Percentiles rank a stretch among this genome's conserved stretches.
Evolutionary conservation across 2,329 filamentous ascomycete species (phyloP).

Genomic region (Phialemonium atrogriseum): DNA sequence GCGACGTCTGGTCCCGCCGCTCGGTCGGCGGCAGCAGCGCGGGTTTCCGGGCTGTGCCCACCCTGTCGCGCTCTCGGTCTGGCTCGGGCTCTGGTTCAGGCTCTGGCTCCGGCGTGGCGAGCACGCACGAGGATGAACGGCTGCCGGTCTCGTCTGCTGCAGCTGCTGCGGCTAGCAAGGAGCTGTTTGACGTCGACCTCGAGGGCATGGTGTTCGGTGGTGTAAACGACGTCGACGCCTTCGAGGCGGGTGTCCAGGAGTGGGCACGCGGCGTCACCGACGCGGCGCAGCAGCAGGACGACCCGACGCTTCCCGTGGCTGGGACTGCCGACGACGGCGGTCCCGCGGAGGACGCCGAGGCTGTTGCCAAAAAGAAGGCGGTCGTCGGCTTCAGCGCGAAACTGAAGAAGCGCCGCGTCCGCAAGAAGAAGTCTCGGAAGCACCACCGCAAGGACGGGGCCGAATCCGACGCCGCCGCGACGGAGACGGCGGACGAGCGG

Average conservation of each 20-base stretch:
- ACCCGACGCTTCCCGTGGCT: conserved; percentile 5
- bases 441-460: conserved; percentile 24
- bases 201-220: conserved; percentile 29
- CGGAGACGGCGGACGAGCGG: conserved; percentile 6
- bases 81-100: conserved; percentile 9
- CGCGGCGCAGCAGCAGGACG: conserved; percentile 5
- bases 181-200: conserved; percentile 34
- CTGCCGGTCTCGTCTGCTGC: conserved; percentile 43
- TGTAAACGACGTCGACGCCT: conserved; percentile 17
- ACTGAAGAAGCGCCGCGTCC: conserved; percentile 36
- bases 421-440: conserved; percentile 22
- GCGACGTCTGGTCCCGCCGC: conserved; percentile 32
- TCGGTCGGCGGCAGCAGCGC: conserved; percentile 24
- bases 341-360: conserved; percentile 24
- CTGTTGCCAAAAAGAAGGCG: conserved; percentile 22
- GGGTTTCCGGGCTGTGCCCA: conserved; percentile 16
- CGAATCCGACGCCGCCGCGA: conserved; percentile 18
- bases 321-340: conserved; percentile 16
- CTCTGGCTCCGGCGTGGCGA: conserved; percentile 10
- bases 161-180: conserved; percentile 42
- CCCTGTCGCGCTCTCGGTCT: conserved; percentile 9
- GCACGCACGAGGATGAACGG: conserved; percentile 22
- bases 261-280: conserved; percentile 17
- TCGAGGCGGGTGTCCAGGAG: conserved; percentile 19
- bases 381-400: conserved; percentile 35